These are phyloP conservation scores for Ganoderma resinaceum DNA, from an alignment of 1,284 basidiomycete genomes.

Conservation along the genomic window DNA sequence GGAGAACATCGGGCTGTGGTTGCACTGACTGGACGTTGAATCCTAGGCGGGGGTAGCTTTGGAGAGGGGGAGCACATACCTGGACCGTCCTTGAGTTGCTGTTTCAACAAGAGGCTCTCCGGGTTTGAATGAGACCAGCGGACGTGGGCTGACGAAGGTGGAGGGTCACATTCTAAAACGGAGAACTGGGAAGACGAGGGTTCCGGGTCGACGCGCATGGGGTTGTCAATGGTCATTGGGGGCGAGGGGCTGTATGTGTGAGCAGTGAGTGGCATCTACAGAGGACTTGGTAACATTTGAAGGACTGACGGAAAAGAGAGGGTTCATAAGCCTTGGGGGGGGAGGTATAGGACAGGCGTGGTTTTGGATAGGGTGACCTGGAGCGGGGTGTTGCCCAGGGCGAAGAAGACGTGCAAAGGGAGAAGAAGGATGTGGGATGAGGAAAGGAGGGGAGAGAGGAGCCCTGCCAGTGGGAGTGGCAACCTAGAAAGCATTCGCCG, in stretches of 20 bases:
- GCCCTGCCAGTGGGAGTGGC: background rate
- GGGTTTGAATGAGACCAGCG: conserved; percentile 5
- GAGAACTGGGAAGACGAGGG: background rate
- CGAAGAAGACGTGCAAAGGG: background rate
- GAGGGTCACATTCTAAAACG: background rate
- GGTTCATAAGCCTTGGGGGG: background rate
- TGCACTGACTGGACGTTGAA: background rate
- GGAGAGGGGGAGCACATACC: background rate
- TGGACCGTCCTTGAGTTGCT: background rate
- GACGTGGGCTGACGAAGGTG: background rate
- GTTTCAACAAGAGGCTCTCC: background rate
- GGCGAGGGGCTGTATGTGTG: background rate
- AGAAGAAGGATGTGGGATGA: background rate
- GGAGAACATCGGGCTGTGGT: background rate
- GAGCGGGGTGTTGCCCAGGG: background rate
- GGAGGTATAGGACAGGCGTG: too few species aligned
- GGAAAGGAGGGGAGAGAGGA: background rate
- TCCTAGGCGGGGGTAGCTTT: background rate
- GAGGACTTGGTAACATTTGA: background rate
- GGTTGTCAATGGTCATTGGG: background rate
- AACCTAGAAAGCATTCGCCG: background rate
- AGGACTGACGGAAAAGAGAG: background rate
- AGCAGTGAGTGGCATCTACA: background rate
- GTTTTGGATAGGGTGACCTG: background rate
- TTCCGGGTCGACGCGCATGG: background rate